Evolutionary conservation across 306 rosid genomes (phyloP).

Genomic region (Arachis hypogaea): DNA sequence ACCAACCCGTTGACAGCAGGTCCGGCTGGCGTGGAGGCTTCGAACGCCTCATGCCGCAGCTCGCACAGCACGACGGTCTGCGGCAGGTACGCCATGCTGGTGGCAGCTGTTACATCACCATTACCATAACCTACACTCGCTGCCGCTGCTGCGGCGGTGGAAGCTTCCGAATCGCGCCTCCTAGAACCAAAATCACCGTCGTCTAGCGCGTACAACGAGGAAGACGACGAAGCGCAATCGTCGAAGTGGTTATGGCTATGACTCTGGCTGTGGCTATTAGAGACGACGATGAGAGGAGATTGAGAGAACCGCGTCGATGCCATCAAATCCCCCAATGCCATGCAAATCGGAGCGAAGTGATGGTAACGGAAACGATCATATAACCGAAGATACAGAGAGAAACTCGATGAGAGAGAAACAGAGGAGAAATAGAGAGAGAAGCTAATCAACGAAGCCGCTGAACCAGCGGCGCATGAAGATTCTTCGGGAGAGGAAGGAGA

Average conservation of each 20-base stretch:
- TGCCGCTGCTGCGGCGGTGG: slow-evolving; percentile 42
- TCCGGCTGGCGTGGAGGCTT: slow-evolving; percentile 67
- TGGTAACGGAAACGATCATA: neutral
- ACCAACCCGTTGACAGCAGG: slow-evolving; percentile 86
- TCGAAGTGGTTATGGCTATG: slow-evolving; percentile 14
- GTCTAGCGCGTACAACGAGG: slow-evolving; percentile 6
- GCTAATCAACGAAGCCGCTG: slow-evolving; percentile 80
- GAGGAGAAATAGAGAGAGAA: neutral
- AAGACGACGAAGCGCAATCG: slow-evolving; percentile 9
- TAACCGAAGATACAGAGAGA: neutral
- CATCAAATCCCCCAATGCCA: slow-evolving; percentile 99
- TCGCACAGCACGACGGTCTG: slow-evolving; percentile 73
- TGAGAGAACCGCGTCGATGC: slow-evolving; percentile 84
- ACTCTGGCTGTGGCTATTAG: slow-evolving; percentile 55
- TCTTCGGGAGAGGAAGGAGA: slow-evolving; percentile 50
- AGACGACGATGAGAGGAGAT: slow-evolving; percentile 64
- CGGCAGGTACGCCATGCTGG: slow-evolving; percentile 88
- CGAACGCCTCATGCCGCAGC: slow-evolving; percentile 87
- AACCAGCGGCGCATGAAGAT: slow-evolving; percentile 86
- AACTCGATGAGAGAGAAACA: neutral
- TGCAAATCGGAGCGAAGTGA: slow-evolving; percentile 57
- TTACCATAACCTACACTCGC: neutral
- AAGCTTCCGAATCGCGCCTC: slow-evolving; percentile 68
- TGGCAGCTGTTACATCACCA: slow-evolving; percentile 39
- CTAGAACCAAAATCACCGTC: slow-evolving; percentile 31